Base-by-base conservation (phyloP, 2,329 filamentous ascomycete species). In the Penicillium freii region DNA sequence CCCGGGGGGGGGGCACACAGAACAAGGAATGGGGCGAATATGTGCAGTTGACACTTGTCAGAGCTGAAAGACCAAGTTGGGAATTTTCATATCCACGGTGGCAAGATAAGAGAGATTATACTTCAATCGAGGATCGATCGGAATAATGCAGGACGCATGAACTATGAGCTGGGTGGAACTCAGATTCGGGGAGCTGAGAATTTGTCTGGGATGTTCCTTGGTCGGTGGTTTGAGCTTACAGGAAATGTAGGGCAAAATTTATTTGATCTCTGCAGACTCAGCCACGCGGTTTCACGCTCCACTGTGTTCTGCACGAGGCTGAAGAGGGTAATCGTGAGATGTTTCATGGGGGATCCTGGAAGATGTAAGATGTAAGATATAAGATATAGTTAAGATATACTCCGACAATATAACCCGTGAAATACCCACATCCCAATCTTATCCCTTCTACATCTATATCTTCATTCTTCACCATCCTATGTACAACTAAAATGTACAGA, bases 241-340 rank as follows among this genome's bases (percentile, higher is more conserved):
- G 31, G 5, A 8, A 23, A 17, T 23, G n/a, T 11, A 17, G 44
- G 19, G 19, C 34, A 38, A 38, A 40, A 15, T 33, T 2, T 15
- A 17, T 23, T 39, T 19, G 4, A n/a, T 39, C 27, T 25, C 45
- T 46, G 43, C 47, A 51, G 33, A 25, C 62, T 60, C 60, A 58
- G 62, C 62, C 62, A 64, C 62, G 55, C 39, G 46, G 29, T 38
- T 36, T 23, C 5, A 7, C 50, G 43, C 55, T 49, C 49, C 38
- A 45, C 33, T 21, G 50, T 49, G 19, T 44, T 47, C 57, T 62
- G 57, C 52, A 54, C 40, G 25, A 38, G 46, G 60, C 60, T 58
- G 57, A 60, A 62, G 50, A 56, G 54, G 55, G 57, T 48, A 56
- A 56, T 57, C 5, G 38, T 42, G 39, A n/a, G 31, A 34, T 47